Conservation (phyloP, 2,329 filamentous ascomycete species). For the Bipolaris zeicola region DNA sequence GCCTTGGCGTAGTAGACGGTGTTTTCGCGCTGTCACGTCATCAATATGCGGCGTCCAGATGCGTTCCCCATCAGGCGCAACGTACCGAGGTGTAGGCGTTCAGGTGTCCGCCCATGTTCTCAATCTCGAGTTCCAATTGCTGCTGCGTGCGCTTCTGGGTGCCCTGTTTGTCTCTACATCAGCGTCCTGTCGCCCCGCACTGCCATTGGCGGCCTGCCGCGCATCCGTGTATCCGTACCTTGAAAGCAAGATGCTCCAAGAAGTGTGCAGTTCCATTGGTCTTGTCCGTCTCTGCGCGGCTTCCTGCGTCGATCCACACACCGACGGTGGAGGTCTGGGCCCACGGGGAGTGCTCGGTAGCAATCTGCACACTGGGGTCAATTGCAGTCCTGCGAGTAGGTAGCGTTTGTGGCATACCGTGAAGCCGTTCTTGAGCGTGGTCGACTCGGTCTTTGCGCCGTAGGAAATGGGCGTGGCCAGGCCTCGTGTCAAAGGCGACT, state of each 20-base stretch:
- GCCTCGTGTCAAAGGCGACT: slow-evolving; percentile 75
- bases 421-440: slow-evolving; percentile 95
- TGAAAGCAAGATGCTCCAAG: slow-evolving; percentile 99
- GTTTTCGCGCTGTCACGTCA: slow-evolving; percentile 79
- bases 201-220: slow-evolving; percentile 2
- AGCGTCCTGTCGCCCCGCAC: slow-evolving; percentile 24
- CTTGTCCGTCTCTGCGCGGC: slow-evolving; percentile 95
- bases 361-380: slow-evolving; percentile 68
- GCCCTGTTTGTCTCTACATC: slow-evolving; percentile 62
- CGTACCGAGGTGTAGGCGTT: slow-evolving; percentile 99
- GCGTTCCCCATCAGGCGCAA: background rate
- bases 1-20: slow-evolving; percentile 99
- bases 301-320: slow-evolving; percentile 99
- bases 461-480: slow-evolving; percentile 81
- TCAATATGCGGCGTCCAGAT: slow-evolving; percentile 29
- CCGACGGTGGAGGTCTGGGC: slow-evolving; percentile 98
- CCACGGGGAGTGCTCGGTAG: slow-evolving; percentile 96
- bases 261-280: slow-evolving; percentile 99
- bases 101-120: slow-evolving; percentile 99
- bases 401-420: slow-evolving; percentile 66
- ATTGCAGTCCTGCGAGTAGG: slow-evolving; percentile 33
- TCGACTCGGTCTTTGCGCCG: slow-evolving; percentile 88
- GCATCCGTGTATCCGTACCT: slow-evolving; percentile 64
- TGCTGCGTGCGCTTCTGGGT: slow-evolving; percentile 93
- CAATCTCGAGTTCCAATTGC: slow-evolving; percentile 98